Percentiles rank a stretch among this genome's conserved stretches.
These are phyloP conservation scores for Gilbertella persicaria DNA, from an alignment of 371 early-diverging fungal species.

Conservation along the genomic window DNA sequence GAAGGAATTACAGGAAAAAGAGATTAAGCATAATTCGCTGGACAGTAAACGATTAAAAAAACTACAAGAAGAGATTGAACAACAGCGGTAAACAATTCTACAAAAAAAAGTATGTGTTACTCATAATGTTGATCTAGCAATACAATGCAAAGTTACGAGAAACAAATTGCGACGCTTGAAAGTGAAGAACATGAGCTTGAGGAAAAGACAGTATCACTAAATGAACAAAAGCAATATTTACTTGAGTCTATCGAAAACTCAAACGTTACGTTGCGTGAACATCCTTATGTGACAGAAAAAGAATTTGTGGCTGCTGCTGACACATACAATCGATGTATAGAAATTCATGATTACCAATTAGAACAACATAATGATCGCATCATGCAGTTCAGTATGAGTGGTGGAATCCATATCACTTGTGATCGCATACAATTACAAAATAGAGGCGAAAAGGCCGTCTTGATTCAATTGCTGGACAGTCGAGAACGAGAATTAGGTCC, in stretches of 20 bases:
- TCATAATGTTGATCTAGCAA: not conserved
- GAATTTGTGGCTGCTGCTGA: constrained; percentile 2
- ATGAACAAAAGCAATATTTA: not conserved
- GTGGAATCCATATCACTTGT: constrained; percentile 1
- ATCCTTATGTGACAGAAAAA: not conserved
- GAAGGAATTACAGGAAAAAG: not conserved
- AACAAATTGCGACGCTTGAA: not conserved
- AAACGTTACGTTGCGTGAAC: not conserved
- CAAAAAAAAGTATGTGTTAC: not conserved
- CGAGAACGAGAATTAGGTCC: constrained; percentile 4
- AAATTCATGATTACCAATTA: not conserved
- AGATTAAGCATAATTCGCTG: not conserved
- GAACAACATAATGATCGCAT: not conserved
- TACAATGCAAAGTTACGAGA: not conserved
- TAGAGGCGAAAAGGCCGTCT: not conserved
- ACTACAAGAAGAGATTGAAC: constrained; percentile 1
- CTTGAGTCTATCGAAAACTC: not conserved
- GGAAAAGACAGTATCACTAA: not conserved
- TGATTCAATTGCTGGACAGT: not conserved
- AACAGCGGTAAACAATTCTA: not conserved
- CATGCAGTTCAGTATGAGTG: constrained; percentile 3
- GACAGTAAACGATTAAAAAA: not conserved
- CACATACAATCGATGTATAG: not conserved
- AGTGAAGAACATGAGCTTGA: not conserved
- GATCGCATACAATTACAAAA: not conserved